Evolutionary conservation across 257 asterid species (phyloP).

Genomic region (Thymus mandschuricus): DNA sequence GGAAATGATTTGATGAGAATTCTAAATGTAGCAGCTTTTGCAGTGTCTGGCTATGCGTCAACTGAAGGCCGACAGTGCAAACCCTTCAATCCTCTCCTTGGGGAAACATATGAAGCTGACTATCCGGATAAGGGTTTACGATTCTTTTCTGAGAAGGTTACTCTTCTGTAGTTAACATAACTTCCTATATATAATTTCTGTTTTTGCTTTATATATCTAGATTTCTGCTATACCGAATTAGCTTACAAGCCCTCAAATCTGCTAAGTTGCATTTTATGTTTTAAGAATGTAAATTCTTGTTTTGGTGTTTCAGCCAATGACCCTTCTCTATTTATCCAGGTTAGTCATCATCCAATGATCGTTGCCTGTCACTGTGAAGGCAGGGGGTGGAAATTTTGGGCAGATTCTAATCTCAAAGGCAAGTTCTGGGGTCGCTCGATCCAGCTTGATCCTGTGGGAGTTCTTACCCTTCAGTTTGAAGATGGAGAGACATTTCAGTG

Average conservation of each 20-base stretch:
- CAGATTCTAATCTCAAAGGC: conserved; percentile 97
- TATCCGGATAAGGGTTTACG: conserved; percentile 95
- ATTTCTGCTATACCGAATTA: conserved; percentile 2
- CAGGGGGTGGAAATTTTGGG: conserved; percentile 96
- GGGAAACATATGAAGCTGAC: conserved; percentile 98
- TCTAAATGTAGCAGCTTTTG: conserved; percentile 93
- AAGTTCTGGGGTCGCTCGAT: conserved; percentile 99
- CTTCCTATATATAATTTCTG: conserved; percentile 7
- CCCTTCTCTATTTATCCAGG: conserved; percentile 53
- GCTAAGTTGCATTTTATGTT: not conserved
- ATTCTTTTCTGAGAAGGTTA: conserved; percentile 96
- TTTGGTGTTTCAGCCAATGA: conserved; percentile 6
- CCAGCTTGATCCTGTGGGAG: conserved; percentile 97
- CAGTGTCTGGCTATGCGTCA: conserved; percentile 98
- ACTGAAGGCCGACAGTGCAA: conserved; percentile 98
- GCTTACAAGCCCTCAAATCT: conserved; percentile 4
- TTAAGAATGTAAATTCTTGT: not conserved
- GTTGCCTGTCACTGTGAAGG: conserved; percentile 99
- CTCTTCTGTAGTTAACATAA: conserved; percentile 27
- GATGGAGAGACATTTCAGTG: conserved; percentile 96
- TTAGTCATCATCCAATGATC: conserved; percentile 96
- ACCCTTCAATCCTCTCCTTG: conserved; percentile 99
- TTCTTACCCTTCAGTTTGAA: conserved; percentile 88
- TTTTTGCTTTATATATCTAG: not conserved
- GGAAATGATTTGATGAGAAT: conserved; percentile 97